Percentiles rank a stretch among this genome's conserved stretches.
Conservation (phyloP, 805 yeast genomes). For the Metschnikowia cubensis region DNA sequence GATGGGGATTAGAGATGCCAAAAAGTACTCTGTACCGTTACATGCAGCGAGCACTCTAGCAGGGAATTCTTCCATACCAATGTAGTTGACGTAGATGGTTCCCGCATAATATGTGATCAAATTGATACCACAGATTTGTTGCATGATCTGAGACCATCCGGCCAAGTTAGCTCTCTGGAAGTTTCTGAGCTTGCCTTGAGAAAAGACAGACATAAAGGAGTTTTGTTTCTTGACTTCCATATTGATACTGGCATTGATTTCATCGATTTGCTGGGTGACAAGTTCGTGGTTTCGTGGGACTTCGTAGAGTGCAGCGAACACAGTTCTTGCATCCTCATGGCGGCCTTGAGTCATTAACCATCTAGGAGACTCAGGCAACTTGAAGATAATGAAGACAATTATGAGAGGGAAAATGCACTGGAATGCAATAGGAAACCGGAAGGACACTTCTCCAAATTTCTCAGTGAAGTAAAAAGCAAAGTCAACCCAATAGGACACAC, state of each 20-base stretch:
- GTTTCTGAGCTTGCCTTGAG: conserved; percentile 41
- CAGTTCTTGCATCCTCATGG: conserved; percentile 25
- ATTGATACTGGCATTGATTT: conserved; percentile 23
- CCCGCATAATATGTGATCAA: conserved; percentile 44
- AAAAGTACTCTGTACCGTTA: conserved; percentile 42
- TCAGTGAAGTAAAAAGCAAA: conserved; percentile 33
- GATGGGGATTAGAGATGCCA: conserved; percentile 42
- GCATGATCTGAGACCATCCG: conserved; percentile 42
- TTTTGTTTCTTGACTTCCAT: conserved; percentile 23
- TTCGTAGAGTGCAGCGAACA: conserved; percentile 21
- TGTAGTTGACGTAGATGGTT: conserved; percentile 34
- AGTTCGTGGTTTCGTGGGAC: conserved; percentile 22
- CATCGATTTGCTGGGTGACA: conserved; percentile 25
- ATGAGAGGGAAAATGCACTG: conserved; percentile 23
- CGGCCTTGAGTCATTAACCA: conserved; percentile 33
- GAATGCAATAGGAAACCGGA: conserved; percentile 35
- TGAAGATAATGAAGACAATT: conserved; percentile 14
- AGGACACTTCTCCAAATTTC: conserved; percentile 20
- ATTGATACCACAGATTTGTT: conserved; percentile 49
- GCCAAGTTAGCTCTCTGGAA: conserved; percentile 48
- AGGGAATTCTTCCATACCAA: conserved; percentile 36
- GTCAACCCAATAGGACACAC: conserved; percentile 34
- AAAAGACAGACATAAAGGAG: conserved; percentile 27
- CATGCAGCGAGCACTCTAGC: conserved; percentile 33
- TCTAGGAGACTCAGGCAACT: conserved; percentile 45